These are phyloP conservation scores for Phlebiopsis flavidoalba DNA, from an alignment of 768 basidiomycete species.

Conservation along the genomic window DNA sequence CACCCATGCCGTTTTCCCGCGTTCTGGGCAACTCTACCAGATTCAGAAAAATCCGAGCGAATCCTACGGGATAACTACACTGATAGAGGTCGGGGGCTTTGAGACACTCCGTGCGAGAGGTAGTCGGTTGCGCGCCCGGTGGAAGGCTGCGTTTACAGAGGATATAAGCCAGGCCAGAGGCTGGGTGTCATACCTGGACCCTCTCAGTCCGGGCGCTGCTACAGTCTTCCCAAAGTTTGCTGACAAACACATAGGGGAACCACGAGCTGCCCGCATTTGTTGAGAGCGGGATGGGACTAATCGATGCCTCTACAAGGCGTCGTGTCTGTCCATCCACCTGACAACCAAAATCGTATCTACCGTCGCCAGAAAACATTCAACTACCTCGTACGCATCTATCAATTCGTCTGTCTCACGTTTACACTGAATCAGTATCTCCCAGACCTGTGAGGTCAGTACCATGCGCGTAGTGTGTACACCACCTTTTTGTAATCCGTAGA, in stretches of 20 bases:
- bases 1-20: conserved; percentile 84
- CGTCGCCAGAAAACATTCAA: conserved; percentile 72
- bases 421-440: conserved; percentile 6
- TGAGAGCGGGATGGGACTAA: conserved; percentile 57
- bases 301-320: conserved; percentile 49
- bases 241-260: conserved; percentile 35
- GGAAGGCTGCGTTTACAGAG: conserved; percentile 71
- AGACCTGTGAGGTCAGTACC: conserved; percentile 79
- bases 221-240: no score
- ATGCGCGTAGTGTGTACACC: conserved; percentile 38
- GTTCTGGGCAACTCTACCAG: conserved; percentile 77
- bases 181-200: conserved; percentile 69
- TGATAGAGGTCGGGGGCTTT: conserved; percentile 75
- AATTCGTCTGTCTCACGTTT: conserved; percentile 3
- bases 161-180: conserved; percentile 63
- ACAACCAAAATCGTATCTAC: conserved; percentile 87
- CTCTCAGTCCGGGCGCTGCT: conserved; percentile 38
- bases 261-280: conserved; percentile 58
- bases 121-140: conserved; percentile 75
- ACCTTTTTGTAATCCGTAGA: neutral
- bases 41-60: conserved; percentile 67
- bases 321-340: conserved; percentile 70
- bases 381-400: conserved; percentile 59
- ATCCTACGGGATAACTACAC: conserved; percentile 80
- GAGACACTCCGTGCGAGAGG: conserved; percentile 78